Evolutionary conservation across 2,329 filamentous ascomycete genomes (phyloP).

Genomic region (Neonectria coccinea): DNA sequence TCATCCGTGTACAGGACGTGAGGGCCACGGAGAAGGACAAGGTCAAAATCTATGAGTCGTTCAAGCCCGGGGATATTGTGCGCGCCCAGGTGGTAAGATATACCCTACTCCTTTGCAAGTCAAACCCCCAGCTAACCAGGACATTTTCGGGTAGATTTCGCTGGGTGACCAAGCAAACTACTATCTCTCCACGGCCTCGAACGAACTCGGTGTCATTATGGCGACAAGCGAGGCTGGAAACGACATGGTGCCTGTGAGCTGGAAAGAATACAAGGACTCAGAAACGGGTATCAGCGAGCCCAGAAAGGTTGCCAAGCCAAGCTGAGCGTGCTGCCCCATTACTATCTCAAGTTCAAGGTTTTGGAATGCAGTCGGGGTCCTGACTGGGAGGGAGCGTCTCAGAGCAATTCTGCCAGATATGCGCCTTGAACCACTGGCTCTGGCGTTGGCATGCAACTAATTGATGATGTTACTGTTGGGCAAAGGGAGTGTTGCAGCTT

Average conservation of each 20-base stretch:
- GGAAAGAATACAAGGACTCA: constrained; percentile 93
- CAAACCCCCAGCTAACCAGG: constrained; percentile 12
- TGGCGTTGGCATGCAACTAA: constrained; percentile 12
- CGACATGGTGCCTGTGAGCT: constrained; percentile 91
- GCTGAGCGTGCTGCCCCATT: constrained; percentile 61
- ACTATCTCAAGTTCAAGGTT: constrained; percentile 22
- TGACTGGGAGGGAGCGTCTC: constrained; percentile 28
- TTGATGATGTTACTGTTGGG: constrained; percentile 1
- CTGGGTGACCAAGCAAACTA: constrained; percentile 95
- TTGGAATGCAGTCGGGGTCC: constrained; percentile 36
- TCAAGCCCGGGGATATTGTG: constrained; percentile 92
- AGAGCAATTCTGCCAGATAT: constrained; percentile 26
- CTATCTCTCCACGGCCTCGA: constrained; percentile 91
- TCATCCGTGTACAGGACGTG: constrained; percentile 91
- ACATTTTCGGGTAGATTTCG: constrained; percentile 71
- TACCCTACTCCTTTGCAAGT: neutral
- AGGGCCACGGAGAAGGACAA: constrained; percentile 96
- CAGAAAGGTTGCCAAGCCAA: constrained; percentile 95
- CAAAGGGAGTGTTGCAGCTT: neutral
- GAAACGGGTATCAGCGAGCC: constrained; percentile 80
- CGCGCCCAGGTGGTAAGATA: constrained; percentile 79
- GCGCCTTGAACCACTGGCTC: constrained; percentile 3
- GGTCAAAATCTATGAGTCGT: constrained; percentile 90
- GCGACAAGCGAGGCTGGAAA: constrained; percentile 89
- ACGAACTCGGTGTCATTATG: constrained; percentile 94